Base-by-base conservation (phyloP, 2,329 filamentous ascomycete genomes). In the Tolypocladium endophyticum region DNA sequence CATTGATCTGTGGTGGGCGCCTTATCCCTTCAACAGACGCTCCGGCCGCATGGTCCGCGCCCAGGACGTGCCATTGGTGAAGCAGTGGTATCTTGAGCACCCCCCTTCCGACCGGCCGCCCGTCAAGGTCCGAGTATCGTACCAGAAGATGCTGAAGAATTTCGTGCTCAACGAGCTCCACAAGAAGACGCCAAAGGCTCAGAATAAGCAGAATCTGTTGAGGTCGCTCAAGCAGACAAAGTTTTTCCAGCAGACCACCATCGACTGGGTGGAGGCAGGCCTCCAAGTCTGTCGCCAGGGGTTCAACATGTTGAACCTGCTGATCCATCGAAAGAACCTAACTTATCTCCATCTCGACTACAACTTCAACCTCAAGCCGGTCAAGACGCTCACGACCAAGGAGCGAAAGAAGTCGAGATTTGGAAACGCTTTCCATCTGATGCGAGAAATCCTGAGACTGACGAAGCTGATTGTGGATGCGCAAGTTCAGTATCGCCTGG, bases 331-430 rank as follows among this genome's bases (percentile, higher is more conserved):
- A 69, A 99, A 99, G 81, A 99, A 99, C 73, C 78, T 99, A 67
- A 99, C 94, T 0, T 99, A 99, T 71, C 83, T 99, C 59, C 95
- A 99, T 80, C 86, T 99, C 59, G 94, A 99, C 71, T 99, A 97
- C 80, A 99, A 99, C 76, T 99, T 99, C 81, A 99, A 99, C 74
- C 71, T 99, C 74, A 99, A 99, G 79, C 94, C 94, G 3, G 94
- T 99, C 73, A 99, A 99, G 81, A 99, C 94, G 0, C 76, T 99
- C 66, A 99, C 94, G 0, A 99, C 94, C 38, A 99, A 99, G 75
- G 94, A 99, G 79, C 89, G 94, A 67, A 99, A 99, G 81, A 99
- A 99, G 83, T 97, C 93, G 36, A 89, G 94, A 63, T 99, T 99
- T 66, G 94, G 94, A 79, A 99, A 99, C 71, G 95, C 94, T 25